Base-by-base conservation (phyloP, 306 rosid genomes). In the Cicer cuneatum region DNA sequence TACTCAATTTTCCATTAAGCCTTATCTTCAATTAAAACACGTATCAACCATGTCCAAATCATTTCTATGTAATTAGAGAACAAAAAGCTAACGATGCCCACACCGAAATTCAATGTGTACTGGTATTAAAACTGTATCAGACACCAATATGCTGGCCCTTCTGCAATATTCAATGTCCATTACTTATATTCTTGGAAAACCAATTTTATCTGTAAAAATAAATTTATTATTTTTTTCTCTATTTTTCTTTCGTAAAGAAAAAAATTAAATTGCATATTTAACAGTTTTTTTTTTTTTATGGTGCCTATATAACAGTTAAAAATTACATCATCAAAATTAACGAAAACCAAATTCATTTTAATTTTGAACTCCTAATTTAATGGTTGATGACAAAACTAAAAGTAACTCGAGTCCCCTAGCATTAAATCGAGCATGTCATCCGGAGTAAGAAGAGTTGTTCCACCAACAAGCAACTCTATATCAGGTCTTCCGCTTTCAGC, bases 401-500 rank as follows among this genome's bases (percentile, higher is more conserved):
- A 43, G 66, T 75, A 87, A 75, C 96, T 85, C 8, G 81, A 91
- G 48, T 87, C 81, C 45, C 97, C 96, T 41, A 88, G 63, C 59
- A 93, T 75, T 52, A 89, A 80, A 78, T 88, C 88, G 19, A 89
- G 91, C 97, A 91, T 87, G 82, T 87, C 85, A 70, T 88, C 76
- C 0, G 97, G 93, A 71, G 97, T 84, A 57, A 90, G 85, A 45
- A 91, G 86, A 60, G 91, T 88, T 66, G 97, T 91, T 88, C 98
- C 98, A 37, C 98, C 96, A 46, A 93, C 43, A 75, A 93, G 78
- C 83, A 93, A 77, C 86, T 93, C 97, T 12, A 89, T 85, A 56
- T 93, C 95, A 39, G 97, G 97, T 78, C 97, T 89, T 83, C 96
- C 94, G 43, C 88, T 83, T 58, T 87, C 98, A 12, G 93, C 81